Conservation (phyloP, 208 protist genomes). For the Acanthamoeba royreba region DNA sequence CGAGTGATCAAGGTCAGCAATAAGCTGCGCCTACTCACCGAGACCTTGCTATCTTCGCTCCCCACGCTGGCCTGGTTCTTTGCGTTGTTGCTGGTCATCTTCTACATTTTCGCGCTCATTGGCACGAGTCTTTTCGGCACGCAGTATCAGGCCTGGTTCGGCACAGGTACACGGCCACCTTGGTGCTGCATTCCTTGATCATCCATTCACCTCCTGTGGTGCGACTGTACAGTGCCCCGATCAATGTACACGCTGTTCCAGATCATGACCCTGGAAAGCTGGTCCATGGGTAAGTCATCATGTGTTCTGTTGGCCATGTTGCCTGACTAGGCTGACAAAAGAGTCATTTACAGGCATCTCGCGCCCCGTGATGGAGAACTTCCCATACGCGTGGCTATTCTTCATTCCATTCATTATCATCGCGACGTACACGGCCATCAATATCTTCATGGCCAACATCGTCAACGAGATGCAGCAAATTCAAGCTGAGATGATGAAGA, state of each 20-base stretch:
- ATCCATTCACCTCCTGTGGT: background rate
- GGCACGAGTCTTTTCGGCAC: background rate
- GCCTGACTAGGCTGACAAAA: too few relatives aligned
- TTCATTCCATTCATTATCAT: background rate
- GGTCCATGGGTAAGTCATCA: background rate
- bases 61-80: background rate
- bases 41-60: background rate
- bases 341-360: background rate
- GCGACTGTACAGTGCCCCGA: background rate
- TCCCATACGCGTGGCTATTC: background rate
- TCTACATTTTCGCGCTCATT: background rate
- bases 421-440: background rate
- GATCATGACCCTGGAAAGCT: background rate
- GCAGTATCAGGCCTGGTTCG: background rate
- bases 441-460: constrained; percentile 11
- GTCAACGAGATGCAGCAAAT: constrained; percentile 19
- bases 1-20: background rate
- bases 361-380: background rate
- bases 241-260: constrained; percentile 3
- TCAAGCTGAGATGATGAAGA: background rate
- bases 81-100: background rate
- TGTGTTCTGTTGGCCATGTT: too few relatives aligned
- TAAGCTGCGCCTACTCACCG: background rate
- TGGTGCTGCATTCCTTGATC: background rate
- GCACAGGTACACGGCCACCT: background rate